These are phyloP conservation scores for Alternaria conjuncta DNA, from an alignment of 2,329 filamentous ascomycete genomes.

Conservation along the genomic window DNA sequence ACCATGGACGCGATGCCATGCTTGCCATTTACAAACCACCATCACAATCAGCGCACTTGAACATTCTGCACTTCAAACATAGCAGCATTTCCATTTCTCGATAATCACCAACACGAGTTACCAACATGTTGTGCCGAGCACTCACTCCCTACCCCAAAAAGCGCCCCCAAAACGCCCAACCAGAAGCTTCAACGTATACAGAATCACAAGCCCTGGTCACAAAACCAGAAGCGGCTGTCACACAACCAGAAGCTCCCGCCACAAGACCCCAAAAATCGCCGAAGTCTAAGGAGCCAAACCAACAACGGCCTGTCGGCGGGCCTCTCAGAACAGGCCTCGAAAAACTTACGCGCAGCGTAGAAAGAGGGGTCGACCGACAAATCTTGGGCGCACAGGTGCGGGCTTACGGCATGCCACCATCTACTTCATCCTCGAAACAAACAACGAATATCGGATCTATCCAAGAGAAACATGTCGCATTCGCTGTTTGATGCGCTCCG, in stretches of 20 bases:
- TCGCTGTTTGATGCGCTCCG: not conserved
- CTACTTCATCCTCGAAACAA: not conserved
- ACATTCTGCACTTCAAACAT: not conserved
- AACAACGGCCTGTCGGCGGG: not conserved
- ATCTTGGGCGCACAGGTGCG: conserved; percentile 19
- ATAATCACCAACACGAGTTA: not conserved
- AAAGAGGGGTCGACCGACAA: conserved; percentile 19
- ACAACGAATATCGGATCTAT: not conserved
- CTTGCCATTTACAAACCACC: not conserved
- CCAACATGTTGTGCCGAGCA: not conserved
- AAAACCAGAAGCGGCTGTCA: not conserved
- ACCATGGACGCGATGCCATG: not conserved
- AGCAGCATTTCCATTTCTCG: not conserved
- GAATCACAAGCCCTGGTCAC: not conserved
- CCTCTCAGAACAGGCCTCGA: conserved; percentile 18
- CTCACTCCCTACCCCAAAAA: not conserved
- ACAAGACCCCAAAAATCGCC: not conserved
- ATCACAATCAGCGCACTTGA: not conserved
- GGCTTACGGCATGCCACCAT: conserved; percentile 7
- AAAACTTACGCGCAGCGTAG: conserved; percentile 6
- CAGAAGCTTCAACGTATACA: not conserved
- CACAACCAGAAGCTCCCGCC: not conserved
- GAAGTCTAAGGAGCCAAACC: not conserved
- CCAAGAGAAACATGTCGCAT: not conserved
- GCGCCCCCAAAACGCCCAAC: not conserved